These are phyloP conservation scores for Chrysoporthe austroafricana DNA, from an alignment of 2,329 filamentous ascomycete genomes.

Conservation along the genomic window DNA sequence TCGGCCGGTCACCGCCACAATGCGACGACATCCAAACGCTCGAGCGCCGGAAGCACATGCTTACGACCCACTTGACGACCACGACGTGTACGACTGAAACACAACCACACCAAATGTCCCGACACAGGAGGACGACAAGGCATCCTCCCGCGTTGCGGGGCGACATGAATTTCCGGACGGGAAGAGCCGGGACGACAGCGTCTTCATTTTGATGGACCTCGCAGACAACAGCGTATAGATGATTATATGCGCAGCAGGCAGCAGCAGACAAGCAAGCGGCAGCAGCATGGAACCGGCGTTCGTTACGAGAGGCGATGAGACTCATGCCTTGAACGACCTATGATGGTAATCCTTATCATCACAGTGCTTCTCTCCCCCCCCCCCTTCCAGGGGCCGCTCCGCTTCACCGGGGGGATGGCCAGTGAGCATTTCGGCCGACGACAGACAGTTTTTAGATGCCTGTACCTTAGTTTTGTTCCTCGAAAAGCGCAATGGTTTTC, in stretches of 20 bases:
- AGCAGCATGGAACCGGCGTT: constrained; percentile 27
- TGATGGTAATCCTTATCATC: constrained; percentile 24
- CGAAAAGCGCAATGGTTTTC: constrained; percentile 8
- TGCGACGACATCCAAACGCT: constrained; percentile 33
- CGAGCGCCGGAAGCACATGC: constrained; percentile 30
- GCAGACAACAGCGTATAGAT: constrained; percentile 19
- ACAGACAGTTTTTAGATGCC: constrained; percentile 1
- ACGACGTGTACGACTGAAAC: constrained; percentile 42
- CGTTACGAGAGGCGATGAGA: constrained; percentile 25
- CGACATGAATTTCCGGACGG: neutral
- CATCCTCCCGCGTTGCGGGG: neutral
- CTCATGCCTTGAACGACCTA: constrained; percentile 25
- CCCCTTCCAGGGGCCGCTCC: neutral
- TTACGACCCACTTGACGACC: constrained; percentile 36
- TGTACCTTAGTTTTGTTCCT: constrained; percentile 12
- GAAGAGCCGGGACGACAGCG: neutral
- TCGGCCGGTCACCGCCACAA: constrained; percentile 33
- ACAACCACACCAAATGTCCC: constrained; percentile 15
- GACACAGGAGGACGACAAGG: neutral
- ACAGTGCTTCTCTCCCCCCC: constrained; percentile 19
- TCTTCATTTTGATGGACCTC: constrained; percentile 1
- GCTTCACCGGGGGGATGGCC: neutral
- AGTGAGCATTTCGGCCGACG: neutral
- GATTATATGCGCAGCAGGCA: constrained; percentile 18
- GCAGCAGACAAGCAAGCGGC: neutral